Evolutionary conservation across 2,329 filamentous ascomycete species (phyloP), one percentile per base, ranked within the genome.

Genomic region (Colletotrichum musae): DNA sequence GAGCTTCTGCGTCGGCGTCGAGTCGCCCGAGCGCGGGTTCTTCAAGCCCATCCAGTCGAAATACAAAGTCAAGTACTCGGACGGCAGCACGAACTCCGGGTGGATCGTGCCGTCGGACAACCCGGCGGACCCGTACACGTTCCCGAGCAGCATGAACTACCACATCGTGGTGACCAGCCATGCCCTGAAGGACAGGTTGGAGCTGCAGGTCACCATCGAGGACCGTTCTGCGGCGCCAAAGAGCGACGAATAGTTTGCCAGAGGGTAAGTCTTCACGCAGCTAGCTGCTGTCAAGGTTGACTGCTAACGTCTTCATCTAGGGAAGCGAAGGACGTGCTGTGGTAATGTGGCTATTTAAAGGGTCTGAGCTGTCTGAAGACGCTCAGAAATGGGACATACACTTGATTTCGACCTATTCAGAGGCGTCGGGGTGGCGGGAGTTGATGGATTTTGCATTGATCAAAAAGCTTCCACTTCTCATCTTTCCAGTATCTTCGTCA

Each of bases 11-110:
- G 15, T 69, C 36, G 62, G 66, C 51, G 45, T 69, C 13, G 62
- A 69, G 50, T 69, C 66, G 18, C 66, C 66, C 12, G 66, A 69
- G 7, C 57, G 66, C 6, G 66, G 66, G 0, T 69, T 69, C 26
- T 69, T 60, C 50, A 57, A 66, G 15, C 66, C 66, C 6, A 66
- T 69, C 10, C 62, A 48, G 36, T 66, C 62, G 5, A 62, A 61
- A 1, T 69, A 66, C 51, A 69, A 69, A 51, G 43, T 58, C 32
- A 69, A 69, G 43, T 66, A 66, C 56, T 60, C 50, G 32, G 66
- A 69, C 56, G 66, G 66, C 36, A 66, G 7, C 13, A 61, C 56
- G 0, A 47, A 24, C 9, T 36, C 64, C n/a, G 7, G 48, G 5
- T 69, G 66, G 66, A 24, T 43, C 12, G 28, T 47, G 1, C 66